Evolutionary conservation across 192 early-diverging fungal genomes (phyloP).

Genomic region (Coemansia asiatica): DNA sequence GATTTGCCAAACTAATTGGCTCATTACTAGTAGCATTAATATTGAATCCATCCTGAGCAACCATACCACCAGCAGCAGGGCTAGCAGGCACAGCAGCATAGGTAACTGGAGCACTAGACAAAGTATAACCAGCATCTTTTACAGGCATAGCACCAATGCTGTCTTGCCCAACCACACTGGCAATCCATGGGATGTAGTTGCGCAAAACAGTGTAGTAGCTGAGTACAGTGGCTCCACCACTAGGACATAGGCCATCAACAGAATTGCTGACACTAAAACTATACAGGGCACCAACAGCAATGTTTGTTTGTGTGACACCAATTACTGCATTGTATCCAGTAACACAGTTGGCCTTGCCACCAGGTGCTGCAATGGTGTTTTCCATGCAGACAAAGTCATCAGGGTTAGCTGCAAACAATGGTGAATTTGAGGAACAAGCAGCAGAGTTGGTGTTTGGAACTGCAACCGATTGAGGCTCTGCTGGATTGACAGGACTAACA

Average conservation of each 20-base stretch:
- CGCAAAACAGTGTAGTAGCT: conserved; percentile 32
- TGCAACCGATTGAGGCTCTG: neutral
- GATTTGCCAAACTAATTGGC: neutral
- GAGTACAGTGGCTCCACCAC: conserved; percentile 1
- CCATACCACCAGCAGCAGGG: neutral
- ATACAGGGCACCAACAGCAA: conserved; percentile 16
- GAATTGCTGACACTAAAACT: conserved; percentile 23
- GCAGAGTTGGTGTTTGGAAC: neutral
- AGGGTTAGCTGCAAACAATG: conserved; percentile 13
- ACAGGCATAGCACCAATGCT: neutral
- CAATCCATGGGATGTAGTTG: conserved; percentile 33
- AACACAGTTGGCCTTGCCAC: conserved; percentile 12
- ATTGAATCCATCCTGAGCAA: neutral
- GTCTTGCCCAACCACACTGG: neutral
- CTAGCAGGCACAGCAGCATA: neutral
- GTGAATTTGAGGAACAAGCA: neutral
- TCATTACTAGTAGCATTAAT: neutral
- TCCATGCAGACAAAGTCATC: conserved; percentile 23
- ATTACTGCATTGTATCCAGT: conserved; percentile 23
- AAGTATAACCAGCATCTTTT: neutral
- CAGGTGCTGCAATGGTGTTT: conserved; percentile 7
- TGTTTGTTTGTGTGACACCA: conserved; percentile 1
- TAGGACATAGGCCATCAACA: conserved; percentile 18
- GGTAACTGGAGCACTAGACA: neutral
- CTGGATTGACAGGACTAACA: neutral